Base-by-base conservation (phyloP, 1,284 basidiomycete genomes). In the Gomphus sp. region DNA sequence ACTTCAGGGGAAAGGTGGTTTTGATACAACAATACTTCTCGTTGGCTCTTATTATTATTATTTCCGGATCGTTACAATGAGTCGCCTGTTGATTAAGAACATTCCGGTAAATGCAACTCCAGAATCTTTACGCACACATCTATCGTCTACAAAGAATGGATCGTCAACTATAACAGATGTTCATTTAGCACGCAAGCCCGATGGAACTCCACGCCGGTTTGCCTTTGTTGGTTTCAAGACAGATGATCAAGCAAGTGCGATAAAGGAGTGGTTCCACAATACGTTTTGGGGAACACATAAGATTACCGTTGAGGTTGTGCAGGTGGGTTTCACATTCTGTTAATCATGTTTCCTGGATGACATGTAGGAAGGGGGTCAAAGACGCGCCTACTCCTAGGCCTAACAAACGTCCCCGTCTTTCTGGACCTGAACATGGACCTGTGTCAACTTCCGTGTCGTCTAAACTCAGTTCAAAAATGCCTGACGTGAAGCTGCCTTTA, bases 171-270 rank as follows among this genome's bases (percentile, higher is more conserved):
- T 98, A 60, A 99, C 96, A 4, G 96, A 98, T 73, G 80, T 88
- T 56, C 91, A 91, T 71, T 80, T 98, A 58, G 85, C 94, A 8
- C 76, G 80, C 34, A 91, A 90, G 67, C 74, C 75, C 0, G 79
- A 93, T 68, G 93, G 93, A 0, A 87, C 84, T 1, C 88, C 89
- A 3, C 80, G 96, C 4, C 79, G 91, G 39, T 96, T 99, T 68
- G 96, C 89, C 0, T 99, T 98, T 69, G 80, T 98, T 7, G 96
- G 96, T 0, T 98, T 86, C 77, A 92, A 90, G 71, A 82, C 84
- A 0, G 80, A 88, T 41, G 76, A 80, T 11, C 91, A 98, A 64
- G 96, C 96, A 0, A 63, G 74, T 11, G 79, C 79, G 14, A 93
- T 91, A 0, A 82, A 82, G 69, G 80, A 86, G 50, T 98, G 90